Evolutionary conservation across 306 rosid species (phyloP).

Genomic region (Sicyos baderoa): DNA sequence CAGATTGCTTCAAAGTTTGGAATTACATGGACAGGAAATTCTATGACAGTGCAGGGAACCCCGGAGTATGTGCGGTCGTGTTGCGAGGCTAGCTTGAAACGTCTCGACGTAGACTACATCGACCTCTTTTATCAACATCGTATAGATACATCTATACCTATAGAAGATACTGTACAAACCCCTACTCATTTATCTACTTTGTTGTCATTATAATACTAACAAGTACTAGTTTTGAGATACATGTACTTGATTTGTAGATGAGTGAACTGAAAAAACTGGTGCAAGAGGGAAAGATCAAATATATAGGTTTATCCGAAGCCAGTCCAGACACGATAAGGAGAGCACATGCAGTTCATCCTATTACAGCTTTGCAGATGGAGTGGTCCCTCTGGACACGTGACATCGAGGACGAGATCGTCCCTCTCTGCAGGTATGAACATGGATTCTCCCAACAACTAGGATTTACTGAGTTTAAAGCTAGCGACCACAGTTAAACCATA

Average conservation of each 20-base stretch:
- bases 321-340: slow-evolving; percentile 67
- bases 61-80: slow-evolving; percentile 77
- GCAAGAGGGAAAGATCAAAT: slow-evolving; percentile 66
- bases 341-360: slow-evolving; percentile 78
- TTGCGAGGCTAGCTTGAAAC: slow-evolving; percentile 63
- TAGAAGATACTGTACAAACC: slow-evolving; percentile 65
- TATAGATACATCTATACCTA: slow-evolving; percentile 57
- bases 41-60: slow-evolving; percentile 45
- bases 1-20: slow-evolving; percentile 85
- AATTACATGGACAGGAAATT: slow-evolving; percentile 25
- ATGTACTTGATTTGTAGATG: slow-evolving; percentile 30
- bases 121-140: slow-evolving; percentile 87
- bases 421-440: slow-evolving; percentile 51
- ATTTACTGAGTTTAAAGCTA: background rate
- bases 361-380: slow-evolving; percentile 67
- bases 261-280: slow-evolving; percentile 71
- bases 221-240: background rate
- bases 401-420: slow-evolving; percentile 56
- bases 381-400: slow-evolving; percentile 84
- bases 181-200: background rate
- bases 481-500: background rate
- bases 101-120: slow-evolving; percentile 65
- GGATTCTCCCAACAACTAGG: background rate
- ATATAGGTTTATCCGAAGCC: slow-evolving; percentile 69
- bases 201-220: background rate